Percentiles rank a stretch among this genome's conserved stretches.
These are phyloP conservation scores for Sisymbrium altissimum DNA, from an alignment of 345 rosid species.

Conservation along the genomic window DNA sequence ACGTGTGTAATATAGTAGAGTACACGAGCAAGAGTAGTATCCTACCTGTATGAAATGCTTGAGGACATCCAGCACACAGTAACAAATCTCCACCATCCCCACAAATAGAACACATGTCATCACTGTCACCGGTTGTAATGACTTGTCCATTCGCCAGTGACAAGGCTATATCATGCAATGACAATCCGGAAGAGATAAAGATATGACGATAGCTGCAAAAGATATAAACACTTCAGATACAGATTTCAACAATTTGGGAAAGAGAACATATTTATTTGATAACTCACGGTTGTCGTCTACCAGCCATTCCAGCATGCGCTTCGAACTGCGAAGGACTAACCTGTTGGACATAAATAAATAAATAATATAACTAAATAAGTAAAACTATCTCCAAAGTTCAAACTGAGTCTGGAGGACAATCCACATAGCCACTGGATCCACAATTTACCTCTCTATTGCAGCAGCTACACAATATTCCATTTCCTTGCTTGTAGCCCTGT, in stretches of 20 bases:
- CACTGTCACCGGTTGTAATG: slow-evolving; percentile 62
- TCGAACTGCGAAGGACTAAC: slow-evolving; percentile 99
- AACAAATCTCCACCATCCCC: slow-evolving; percentile 80
- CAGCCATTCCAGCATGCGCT: slow-evolving; percentile 99
- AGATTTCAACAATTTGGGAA: slow-evolving; percentile 1
- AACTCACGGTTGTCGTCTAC: slow-evolving; percentile 98
- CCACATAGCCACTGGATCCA: neutral
- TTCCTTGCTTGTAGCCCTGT: slow-evolving; percentile 81
- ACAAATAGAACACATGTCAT: slow-evolving; percentile 87
- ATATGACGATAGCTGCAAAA: slow-evolving; percentile 86
- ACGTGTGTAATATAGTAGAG: neutral
- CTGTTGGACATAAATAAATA: slow-evolving; percentile 40
- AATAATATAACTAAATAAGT: neutral
- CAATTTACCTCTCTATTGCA: slow-evolving; percentile 70
- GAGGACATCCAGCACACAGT: slow-evolving; percentile 80
- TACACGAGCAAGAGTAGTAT: neutral
- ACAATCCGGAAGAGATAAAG: slow-evolving; percentile 70
- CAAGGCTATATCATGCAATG: slow-evolving; percentile 92
- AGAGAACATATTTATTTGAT: slow-evolving; percentile 15
- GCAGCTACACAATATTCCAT: slow-evolving; percentile 82
- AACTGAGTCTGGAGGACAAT: neutral
- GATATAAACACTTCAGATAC: slow-evolving; percentile 4
- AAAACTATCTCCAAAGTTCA: neutral
- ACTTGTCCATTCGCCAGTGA: slow-evolving; percentile 78
- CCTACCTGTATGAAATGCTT: slow-evolving; percentile 77